Evolutionary conservation across 2,329 filamentous ascomycete genomes (phyloP).

Genomic region (Phialocephala sp.): DNA sequence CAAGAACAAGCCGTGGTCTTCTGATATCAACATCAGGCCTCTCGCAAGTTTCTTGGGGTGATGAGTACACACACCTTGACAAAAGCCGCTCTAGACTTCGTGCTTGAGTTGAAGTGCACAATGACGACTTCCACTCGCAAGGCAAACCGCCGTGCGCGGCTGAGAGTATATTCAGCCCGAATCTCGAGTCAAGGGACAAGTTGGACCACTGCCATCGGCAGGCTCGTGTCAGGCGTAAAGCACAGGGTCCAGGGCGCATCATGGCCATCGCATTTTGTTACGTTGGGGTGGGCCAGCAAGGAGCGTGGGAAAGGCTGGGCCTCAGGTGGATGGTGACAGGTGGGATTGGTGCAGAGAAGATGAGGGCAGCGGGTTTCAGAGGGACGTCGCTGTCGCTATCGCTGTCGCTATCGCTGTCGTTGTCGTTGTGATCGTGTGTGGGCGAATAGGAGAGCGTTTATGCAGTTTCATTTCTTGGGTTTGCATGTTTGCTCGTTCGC

Average conservation of each 20-base stretch:
- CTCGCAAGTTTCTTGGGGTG: conserved; percentile 6
- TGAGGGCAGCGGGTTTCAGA: background rate
- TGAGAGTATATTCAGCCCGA: conserved; percentile 9
- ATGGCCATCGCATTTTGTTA: conserved; percentile 22
- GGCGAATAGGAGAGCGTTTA: background rate
- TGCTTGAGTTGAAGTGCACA: conserved; percentile 11
- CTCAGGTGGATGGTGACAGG: background rate
- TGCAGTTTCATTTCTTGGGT: background rate
- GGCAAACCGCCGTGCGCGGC: background rate
- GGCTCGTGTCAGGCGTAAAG: background rate
- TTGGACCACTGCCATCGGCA: background rate
- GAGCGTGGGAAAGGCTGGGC: background rate
- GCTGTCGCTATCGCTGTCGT: no score
- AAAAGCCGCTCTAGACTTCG: conserved; percentile 11
- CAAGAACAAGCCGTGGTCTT: background rate
- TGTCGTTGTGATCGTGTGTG: no score
- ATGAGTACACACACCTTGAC: conserved; percentile 15
- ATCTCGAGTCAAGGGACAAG: conserved; percentile 11
- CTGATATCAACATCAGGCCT: conserved; percentile 19
- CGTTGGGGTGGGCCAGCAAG: background rate
- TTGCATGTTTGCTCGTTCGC: background rate
- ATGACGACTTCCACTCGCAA: conserved; percentile 1
- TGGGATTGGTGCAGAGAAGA: background rate
- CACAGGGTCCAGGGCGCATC: conserved; percentile 14
- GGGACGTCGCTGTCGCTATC: no score